These are phyloP conservation scores for Fusarium pseudograminearum DNA, from an alignment of 2,329 filamentous ascomycete species.

Conservation along the genomic window DNA sequence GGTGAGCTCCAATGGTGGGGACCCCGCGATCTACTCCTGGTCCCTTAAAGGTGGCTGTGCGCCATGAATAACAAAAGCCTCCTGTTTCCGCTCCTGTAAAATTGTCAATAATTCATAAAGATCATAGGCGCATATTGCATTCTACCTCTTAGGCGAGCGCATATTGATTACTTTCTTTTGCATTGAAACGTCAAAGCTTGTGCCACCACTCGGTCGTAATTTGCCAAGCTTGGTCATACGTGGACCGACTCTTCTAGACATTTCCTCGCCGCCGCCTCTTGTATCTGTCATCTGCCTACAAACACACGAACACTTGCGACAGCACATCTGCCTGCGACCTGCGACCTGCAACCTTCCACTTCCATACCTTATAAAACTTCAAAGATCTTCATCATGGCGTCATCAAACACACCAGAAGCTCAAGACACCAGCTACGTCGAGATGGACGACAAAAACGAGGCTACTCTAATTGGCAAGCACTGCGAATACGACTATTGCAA, in stretches of 20 bases:
- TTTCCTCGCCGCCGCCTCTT: constrained; percentile 48
- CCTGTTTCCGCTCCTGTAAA: not conserved
- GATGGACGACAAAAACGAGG: constrained; percentile 79
- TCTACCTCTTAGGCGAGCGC: not conserved
- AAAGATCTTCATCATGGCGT: constrained; percentile 61
- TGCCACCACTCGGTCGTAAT: constrained; percentile 19
- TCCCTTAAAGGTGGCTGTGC: constrained; percentile 33
- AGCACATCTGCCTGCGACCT: constrained; percentile 44
- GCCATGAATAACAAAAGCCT: constrained; percentile 5
- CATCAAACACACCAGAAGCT: constrained; percentile 58
- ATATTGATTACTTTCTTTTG: not conserved
- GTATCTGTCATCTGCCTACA: constrained; percentile 39
- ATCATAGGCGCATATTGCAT: not conserved
- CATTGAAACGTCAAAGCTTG: constrained; percentile 9
- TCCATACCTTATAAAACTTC: constrained; percentile 24
- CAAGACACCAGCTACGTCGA: constrained; percentile 72
- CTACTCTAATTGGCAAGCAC: constrained; percentile 87
- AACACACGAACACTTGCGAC: constrained; percentile 44
- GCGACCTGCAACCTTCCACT: constrained; percentile 1
- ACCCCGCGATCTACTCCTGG: constrained; percentile 34
- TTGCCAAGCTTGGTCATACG: constrained; percentile 47
- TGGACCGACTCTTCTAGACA: constrained; percentile 51
- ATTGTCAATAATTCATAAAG: not conserved
- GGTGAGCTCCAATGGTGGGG: constrained; percentile 16
- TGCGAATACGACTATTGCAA: constrained; percentile 94